These are phyloP conservation scores for Kodamaea neixiangensis DNA, from an alignment of 805 yeast species.

Conservation along the genomic window DNA sequence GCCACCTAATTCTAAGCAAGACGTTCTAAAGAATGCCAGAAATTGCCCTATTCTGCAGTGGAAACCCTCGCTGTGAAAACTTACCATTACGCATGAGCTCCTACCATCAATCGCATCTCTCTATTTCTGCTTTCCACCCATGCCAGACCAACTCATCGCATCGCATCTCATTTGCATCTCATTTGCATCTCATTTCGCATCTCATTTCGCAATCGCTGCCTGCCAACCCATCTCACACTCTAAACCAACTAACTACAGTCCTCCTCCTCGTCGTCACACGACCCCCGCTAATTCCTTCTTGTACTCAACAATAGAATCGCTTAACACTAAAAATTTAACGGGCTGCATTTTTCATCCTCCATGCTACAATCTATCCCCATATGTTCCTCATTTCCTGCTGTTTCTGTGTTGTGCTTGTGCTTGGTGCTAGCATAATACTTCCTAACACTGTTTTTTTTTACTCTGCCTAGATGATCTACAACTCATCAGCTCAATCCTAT, in stretches of 20 bases:
- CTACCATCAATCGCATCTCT: not conserved
- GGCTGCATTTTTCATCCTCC: not conserved
- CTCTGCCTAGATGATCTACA: too few species aligned
- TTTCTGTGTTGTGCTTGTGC: not conserved
- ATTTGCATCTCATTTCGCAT: not conserved
- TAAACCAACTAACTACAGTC: not conserved
- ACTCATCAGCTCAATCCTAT: not conserved
- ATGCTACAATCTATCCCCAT: not conserved
- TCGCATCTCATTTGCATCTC: not conserved
- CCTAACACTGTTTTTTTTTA: too few species aligned
- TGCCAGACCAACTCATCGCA: too few species aligned
- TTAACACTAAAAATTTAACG: slow-evolving; percentile 2
- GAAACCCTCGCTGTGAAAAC: not conserved
- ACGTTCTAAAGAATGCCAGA: not conserved
- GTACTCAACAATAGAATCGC: slow-evolving; percentile 1
- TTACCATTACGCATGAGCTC: not conserved
- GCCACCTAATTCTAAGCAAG: not conserved
- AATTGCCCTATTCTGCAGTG: not conserved
- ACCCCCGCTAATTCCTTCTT: not conserved
- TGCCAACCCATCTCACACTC: not conserved
- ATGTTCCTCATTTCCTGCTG: not conserved
- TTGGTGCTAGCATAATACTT: too few species aligned
- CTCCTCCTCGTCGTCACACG: slow-evolving; percentile 1
- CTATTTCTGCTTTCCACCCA: not conserved
- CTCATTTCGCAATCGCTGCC: not conserved